Conservation (phyloP, 140 eudicot species). For the Ambrosia hybrid region DNA sequence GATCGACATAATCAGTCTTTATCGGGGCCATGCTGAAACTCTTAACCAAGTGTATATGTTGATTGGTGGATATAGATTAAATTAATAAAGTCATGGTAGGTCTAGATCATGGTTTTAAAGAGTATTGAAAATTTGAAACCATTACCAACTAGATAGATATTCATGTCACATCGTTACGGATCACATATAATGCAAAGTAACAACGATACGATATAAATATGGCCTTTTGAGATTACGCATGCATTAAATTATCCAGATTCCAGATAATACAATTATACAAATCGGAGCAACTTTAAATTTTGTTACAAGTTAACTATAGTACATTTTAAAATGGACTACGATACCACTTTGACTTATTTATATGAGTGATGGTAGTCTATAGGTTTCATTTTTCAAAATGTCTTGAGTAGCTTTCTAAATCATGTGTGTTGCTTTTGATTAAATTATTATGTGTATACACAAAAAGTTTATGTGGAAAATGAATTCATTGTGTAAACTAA, state of each 20-base stretch:
- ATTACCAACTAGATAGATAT: not conserved
- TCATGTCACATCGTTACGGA: constrained; percentile 1
- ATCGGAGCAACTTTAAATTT: not conserved
- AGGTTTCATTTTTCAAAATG: too few species aligned
- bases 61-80: not conserved
- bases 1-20: not conserved
- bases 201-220: not conserved
- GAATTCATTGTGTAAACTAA: too few species aligned
- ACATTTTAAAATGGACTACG: not conserved
- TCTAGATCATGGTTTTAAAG: not conserved
- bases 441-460: too few species aligned
- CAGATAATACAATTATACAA: not conserved
- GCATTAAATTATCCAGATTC: not conserved
- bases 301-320: not conserved
- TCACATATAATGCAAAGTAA: not conserved
- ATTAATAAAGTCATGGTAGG: not conserved
- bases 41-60: not conserved
- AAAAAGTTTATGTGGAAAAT: too few species aligned
- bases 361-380: too few species aligned
- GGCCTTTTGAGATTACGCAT: not conserved
- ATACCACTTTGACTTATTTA: too few species aligned
- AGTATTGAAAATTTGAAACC: not conserved
- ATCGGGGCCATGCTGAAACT: not conserved
- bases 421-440: too few species aligned
- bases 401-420: too few species aligned